Conservation (phyloP, 805 yeast species). For the Candida easanensis region DNA sequence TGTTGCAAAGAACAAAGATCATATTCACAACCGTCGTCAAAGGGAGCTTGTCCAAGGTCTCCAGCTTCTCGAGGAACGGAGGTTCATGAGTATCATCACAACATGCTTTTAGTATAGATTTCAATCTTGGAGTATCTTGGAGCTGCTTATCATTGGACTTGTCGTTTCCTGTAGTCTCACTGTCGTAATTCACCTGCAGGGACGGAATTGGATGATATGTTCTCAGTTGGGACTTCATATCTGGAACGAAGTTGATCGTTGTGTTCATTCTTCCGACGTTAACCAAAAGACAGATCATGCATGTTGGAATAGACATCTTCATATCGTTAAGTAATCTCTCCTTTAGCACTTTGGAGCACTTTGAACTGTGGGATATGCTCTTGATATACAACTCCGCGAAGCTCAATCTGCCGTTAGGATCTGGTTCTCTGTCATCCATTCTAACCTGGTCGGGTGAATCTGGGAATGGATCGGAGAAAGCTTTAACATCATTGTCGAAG, state of each 20-base stretch:
- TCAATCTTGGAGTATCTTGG: slow-evolving; percentile 93
- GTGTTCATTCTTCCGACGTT: slow-evolving; percentile 94
- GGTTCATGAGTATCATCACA: slow-evolving; percentile 65
- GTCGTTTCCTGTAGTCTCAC: slow-evolving; percentile 18
- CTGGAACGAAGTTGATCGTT: slow-evolving; percentile 90
- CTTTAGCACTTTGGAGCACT: slow-evolving; percentile 77
- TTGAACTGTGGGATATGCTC: slow-evolving; percentile 77
- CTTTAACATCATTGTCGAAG: slow-evolving; percentile 59
- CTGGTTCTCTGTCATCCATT: slow-evolving; percentile 31
- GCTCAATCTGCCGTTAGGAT: slow-evolving; percentile 50
- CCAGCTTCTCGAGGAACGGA: slow-evolving; percentile 45
- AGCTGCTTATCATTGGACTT: slow-evolving; percentile 64
- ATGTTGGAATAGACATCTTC: slow-evolving; percentile 64
- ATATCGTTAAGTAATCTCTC: slow-evolving; percentile 68
- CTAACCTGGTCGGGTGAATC: slow-evolving; percentile 34
- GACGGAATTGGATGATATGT: slow-evolving; percentile 94
- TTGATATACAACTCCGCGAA: slow-evolving; percentile 83
- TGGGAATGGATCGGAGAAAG: slow-evolving; percentile 65
- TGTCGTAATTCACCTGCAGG: slow-evolving; percentile 65
- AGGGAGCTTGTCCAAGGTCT: slow-evolving; percentile 34
- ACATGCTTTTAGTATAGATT: slow-evolving; percentile 84
- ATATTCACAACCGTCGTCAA: slow-evolving; percentile 71
- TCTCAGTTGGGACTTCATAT: slow-evolving; percentile 89
- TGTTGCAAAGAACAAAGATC: slow-evolving; percentile 69
- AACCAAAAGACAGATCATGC: slow-evolving; percentile 80